Conservation (phyloP, 257 asterid species). For the Plectranthus barbatus region DNA sequence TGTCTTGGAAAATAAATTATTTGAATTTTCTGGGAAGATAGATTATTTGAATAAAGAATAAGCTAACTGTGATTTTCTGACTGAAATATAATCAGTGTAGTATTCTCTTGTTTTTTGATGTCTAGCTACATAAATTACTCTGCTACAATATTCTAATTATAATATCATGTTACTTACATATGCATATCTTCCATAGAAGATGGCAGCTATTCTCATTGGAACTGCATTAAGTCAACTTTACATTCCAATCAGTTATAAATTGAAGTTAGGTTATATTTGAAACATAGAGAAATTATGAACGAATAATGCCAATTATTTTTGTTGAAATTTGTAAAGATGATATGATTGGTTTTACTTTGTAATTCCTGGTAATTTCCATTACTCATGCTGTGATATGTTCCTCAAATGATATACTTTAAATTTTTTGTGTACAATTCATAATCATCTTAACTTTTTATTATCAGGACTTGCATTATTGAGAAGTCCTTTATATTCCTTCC, state of each 20-base stretch:
- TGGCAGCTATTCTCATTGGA: background rate
- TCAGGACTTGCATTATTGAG: background rate
- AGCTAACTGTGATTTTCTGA: background rate
- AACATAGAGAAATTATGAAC: background rate
- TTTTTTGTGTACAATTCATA: no score
- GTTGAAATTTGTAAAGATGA: no score
- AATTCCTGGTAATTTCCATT: background rate
- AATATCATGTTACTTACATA: no score
- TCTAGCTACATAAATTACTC: no score
- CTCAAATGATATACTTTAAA: no score
- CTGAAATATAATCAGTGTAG: background rate
- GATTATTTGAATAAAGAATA: background rate
- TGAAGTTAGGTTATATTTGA: background rate
- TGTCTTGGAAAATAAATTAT: background rate
- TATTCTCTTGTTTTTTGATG: background rate
- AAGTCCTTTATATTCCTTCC: background rate
- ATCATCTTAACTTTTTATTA: slow-evolving; percentile 4
- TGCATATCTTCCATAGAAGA: background rate
- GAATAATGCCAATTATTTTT: no score
- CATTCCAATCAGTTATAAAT: background rate
- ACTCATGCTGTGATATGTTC: no score
- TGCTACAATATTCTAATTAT: no score
- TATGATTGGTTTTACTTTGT: background rate
- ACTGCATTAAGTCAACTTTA: background rate
- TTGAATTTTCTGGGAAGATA: background rate